phyloP scores from a whole-genome alignment of 495 filamentous ascomycete genomes.

The Choiromyces venosus region DNA sequence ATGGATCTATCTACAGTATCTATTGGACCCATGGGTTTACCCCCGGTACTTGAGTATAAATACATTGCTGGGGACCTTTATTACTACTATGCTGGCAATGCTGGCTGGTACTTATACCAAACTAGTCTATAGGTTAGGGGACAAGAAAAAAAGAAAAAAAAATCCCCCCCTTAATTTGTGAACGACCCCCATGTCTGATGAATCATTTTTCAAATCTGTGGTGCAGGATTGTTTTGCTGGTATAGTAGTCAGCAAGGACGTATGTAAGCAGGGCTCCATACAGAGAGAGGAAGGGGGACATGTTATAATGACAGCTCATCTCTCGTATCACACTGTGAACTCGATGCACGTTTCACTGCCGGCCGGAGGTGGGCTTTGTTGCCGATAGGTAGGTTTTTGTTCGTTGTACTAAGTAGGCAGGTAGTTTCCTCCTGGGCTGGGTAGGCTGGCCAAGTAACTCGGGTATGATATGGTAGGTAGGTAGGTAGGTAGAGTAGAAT shows the following conservation, averaged over 20 bases:
- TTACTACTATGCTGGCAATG: not conserved
- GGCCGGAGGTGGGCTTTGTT: not conserved
- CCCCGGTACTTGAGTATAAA: no score
- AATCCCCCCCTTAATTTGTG: not conserved
- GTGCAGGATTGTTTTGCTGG: not conserved
- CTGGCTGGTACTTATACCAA: not conserved
- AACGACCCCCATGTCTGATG: not conserved
- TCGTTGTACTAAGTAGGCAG: not conserved
- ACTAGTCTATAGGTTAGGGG: not conserved
- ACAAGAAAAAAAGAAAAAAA: not conserved
- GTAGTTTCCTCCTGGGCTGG: not conserved
- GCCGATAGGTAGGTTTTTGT: not conserved
- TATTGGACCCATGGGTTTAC: not conserved
- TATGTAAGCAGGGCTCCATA: not conserved
- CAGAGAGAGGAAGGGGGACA: not conserved
- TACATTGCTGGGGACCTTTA: not conserved
- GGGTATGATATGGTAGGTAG: not conserved
- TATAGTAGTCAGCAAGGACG: not conserved
- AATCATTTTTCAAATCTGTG: not conserved
- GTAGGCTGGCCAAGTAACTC: not conserved
- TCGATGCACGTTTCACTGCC: not conserved
- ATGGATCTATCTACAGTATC: not conserved
- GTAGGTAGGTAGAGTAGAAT: not conserved
- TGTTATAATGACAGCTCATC: not conserved
- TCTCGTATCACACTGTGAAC: not conserved